Conservation (phyloP, 208 protist genomes). For the Trypanosoma rangeli region DNA sequence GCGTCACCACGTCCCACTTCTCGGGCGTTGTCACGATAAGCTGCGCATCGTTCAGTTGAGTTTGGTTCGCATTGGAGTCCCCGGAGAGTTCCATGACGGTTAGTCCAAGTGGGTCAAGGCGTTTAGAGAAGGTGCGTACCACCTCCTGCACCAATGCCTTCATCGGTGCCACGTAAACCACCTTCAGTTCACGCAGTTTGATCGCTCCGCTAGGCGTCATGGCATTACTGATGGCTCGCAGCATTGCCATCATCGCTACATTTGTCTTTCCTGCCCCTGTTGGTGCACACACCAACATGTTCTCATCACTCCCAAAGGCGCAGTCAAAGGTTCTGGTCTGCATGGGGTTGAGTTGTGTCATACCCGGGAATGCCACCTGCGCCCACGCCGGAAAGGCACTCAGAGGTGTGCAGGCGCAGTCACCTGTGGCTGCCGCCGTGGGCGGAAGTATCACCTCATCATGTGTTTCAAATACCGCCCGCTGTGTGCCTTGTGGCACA, state of each 20-base stretch:
- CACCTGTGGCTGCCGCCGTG: conserved; percentile 26
- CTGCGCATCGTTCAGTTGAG: conserved; percentile 97
- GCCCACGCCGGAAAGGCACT: conserved; percentile 70
- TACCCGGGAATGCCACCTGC: conserved; percentile 51
- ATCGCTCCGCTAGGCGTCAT: conserved; percentile 15
- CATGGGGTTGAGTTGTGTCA: conserved; percentile 95
- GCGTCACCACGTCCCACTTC: conserved; percentile 99
- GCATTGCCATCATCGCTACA: conserved; percentile 99
- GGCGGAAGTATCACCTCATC: conserved; percentile 84
- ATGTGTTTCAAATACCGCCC: conserved; percentile 79
- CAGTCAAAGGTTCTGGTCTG: conserved; percentile 95
- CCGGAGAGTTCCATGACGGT: conserved; percentile 98
- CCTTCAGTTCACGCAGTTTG: conserved; percentile 92
- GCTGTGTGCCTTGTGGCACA: conserved; percentile 71
- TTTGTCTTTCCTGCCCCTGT: conserved; percentile 99
- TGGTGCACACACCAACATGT: conserved; percentile 98
- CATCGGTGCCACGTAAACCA: conserved; percentile 99
- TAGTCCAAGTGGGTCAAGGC: conserved; percentile 94
- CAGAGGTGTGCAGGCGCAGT: conserved; percentile 28
- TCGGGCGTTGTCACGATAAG: conserved; percentile 99
- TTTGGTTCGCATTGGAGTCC: conserved; percentile 95
- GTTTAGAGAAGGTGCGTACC: conserved; percentile 93
- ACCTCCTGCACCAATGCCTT: conserved; percentile 99
- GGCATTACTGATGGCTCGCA: conserved; percentile 84
- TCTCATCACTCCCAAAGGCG: conserved; percentile 94